Conservation (phyloP, 2,329 filamentous ascomycete species). For the Diaporthe humulicola region DNA sequence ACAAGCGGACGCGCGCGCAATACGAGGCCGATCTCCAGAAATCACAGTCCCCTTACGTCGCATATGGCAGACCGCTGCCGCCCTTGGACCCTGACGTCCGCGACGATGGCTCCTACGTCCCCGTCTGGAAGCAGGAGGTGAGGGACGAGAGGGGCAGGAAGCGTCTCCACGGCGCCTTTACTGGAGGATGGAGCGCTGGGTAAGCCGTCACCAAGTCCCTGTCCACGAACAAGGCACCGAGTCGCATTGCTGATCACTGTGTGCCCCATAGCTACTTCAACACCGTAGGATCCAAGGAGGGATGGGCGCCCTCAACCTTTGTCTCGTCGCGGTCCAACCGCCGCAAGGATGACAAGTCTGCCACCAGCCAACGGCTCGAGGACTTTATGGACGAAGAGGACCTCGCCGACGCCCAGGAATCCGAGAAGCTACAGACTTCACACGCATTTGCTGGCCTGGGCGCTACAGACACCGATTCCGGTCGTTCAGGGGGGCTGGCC, state of each 20-base stretch:
- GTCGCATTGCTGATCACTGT: background rate
- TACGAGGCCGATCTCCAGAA: slow-evolving; percentile 82
- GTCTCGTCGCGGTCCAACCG: slow-evolving; percentile 89
- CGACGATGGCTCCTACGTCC: slow-evolving; percentile 93
- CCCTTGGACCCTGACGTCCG: slow-evolving; percentile 80
- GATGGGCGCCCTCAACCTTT: slow-evolving; percentile 94
- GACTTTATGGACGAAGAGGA: slow-evolving; percentile 99
- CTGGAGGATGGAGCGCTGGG: slow-evolving; percentile 96
- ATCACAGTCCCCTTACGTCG: slow-evolving; percentile 78
- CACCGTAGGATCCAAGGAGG: slow-evolving; percentile 97
- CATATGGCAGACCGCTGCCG: slow-evolving; percentile 89
- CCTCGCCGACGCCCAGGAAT: slow-evolving; percentile 85
- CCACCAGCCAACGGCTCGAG: slow-evolving; percentile 75
- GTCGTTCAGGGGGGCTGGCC: slow-evolving; percentile 68
- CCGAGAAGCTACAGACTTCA: slow-evolving; percentile 79
- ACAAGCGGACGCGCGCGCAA: slow-evolving; percentile 82
- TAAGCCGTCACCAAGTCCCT: slow-evolving; percentile 57
- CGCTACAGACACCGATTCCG: slow-evolving; percentile 68
- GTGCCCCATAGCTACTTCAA: slow-evolving; percentile 84
- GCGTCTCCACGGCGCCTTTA: slow-evolving; percentile 95
- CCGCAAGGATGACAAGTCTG: slow-evolving; percentile 62
- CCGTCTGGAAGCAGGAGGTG: slow-evolving; percentile 98
- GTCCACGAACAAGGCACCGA: too few relatives aligned
- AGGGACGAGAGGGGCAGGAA: slow-evolving; percentile 92
- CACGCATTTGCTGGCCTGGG: slow-evolving; percentile 83